Evolutionary conservation across 208 protist genomes (phyloP).

Genomic region (Trypanosoma mega): DNA sequence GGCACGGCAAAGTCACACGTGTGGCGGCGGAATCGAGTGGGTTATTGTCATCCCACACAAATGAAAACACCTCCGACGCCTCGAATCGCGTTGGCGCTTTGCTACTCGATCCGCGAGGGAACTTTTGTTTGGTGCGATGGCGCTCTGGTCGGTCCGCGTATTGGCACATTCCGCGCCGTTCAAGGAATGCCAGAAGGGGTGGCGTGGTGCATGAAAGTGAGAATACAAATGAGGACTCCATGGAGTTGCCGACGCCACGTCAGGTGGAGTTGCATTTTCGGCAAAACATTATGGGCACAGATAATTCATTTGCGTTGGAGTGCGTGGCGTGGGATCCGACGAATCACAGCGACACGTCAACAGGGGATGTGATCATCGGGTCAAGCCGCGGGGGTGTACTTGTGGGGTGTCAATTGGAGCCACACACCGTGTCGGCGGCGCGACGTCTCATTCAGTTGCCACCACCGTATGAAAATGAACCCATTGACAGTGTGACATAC

Average conservation of each 20-base stretch:
- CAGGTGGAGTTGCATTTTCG: constrained; percentile 9
- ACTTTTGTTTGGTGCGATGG: constrained; percentile 50
- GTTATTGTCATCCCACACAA: too few species aligned
- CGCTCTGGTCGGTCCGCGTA: constrained; percentile 39
- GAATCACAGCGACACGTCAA: constrained; percentile 18
- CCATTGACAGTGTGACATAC: constrained; percentile 24
- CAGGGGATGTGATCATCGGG: constrained; percentile 37
- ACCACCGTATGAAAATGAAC: background rate
- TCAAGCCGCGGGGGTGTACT: constrained; percentile 34
- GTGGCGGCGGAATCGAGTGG: background rate
- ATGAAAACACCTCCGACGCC: constrained; percentile 26
- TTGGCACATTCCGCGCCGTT: constrained; percentile 34
- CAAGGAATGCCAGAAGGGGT: background rate
- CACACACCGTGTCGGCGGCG: constrained; percentile 19
- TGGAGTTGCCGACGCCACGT: background rate
- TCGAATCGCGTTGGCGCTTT: constrained; percentile 34
- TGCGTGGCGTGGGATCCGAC: constrained; percentile 29
- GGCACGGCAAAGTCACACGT: constrained; percentile 10
- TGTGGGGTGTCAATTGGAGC: constrained; percentile 33
- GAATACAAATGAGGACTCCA: too few species aligned
- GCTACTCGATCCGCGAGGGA: constrained; percentile 44
- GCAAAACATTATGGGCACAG: background rate
- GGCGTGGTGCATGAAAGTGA: too few species aligned
- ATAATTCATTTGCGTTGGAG: constrained; percentile 22
- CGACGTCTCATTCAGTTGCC: constrained; percentile 37